Evolutionary conservation across 164 flowering plant species (phyloP).

Genomic region (Macadamia integrifolia): DNA sequence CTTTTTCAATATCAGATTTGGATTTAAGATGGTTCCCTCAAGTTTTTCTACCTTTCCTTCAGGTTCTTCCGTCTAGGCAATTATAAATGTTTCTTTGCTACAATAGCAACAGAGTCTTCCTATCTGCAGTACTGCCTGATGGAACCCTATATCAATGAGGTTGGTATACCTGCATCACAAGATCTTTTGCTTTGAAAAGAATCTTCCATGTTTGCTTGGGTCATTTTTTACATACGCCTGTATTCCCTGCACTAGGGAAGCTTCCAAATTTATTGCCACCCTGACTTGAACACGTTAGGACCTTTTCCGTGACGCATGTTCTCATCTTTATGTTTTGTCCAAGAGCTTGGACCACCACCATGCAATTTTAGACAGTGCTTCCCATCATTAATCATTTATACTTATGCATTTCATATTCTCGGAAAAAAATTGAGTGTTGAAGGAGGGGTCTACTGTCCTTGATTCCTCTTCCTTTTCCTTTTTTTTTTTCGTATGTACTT

Average conservation of each 20-base stretch:
- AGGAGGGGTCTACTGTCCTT: too few species aligned
- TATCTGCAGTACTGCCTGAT: slow-evolving; percentile 66
- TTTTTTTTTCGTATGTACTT: background rate
- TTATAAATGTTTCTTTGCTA: slow-evolving; percentile 50
- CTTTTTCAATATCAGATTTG: background rate
- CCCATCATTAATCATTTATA: background rate
- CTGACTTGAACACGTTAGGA: too few species aligned
- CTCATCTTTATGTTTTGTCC: too few species aligned
- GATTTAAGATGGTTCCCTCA: slow-evolving; percentile 1
- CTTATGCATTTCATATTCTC: background rate
- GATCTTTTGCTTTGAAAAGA: too few species aligned
- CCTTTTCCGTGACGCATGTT: too few species aligned
- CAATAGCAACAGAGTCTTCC: slow-evolving; percentile 57
- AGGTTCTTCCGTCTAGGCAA: slow-evolving; percentile 62
- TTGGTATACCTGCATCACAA: slow-evolving; percentile 9
- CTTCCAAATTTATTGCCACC: too few species aligned
- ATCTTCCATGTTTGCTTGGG: too few species aligned
- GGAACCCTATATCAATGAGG: slow-evolving; percentile 71
- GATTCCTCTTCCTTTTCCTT: too few species aligned
- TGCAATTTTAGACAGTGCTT: background rate
- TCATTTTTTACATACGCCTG: too few species aligned
- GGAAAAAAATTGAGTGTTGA: background rate
- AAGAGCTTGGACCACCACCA: too few species aligned
- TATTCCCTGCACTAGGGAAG: too few species aligned
- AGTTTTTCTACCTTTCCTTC: slow-evolving; percentile 14